Base-by-base conservation (phyloP, 176 grass and related monocot species). In the Musa itinerans region DNA sequence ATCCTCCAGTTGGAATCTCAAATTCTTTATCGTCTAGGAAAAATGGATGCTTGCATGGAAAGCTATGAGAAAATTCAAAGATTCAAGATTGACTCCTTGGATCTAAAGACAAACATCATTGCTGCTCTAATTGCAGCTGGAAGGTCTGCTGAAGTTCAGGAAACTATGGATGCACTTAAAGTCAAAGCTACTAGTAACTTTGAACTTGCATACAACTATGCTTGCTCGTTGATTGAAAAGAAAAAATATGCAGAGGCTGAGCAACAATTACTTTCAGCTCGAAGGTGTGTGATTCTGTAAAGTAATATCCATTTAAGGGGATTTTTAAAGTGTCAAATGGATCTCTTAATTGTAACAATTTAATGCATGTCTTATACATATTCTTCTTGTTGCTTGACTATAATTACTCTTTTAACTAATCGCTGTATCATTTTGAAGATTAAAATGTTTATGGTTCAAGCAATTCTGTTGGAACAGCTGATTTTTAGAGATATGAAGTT, bases 1-100 rank as follows among this genome's bases (percentile, higher is more conserved):
- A 53, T 92, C 77, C 84, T 99, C 73, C 91, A 99, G 76, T 80
- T 99, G 71, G 88, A 94, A 83, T 93, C 88, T 76, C 95, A 99
- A 73, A 99, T 99, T 80, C 89, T 84, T 82, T 99, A 99, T 83
- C 80, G 88, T 10, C 70, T 87, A 76, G 86, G 88, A 66, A 94
- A 80, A 85, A 99, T 94, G 95, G 83, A 76, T 84, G 89, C 87
- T 77, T 94, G 86, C 81, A 84, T 94, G 72, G 87, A 81, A 72
- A 94, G 86, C 54, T 99, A 94, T 86, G 81, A 94, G 65, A 96
- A 90, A 78, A 83, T 92, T 76, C 78, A 92, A 74, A 90, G 86
- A 67, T 88, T 69, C 76, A 96, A 88, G 52, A 86, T 90, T 27
- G 89, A 96, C 16, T 96, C 89, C 2, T 76, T 87, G 25, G 93